Percentiles rank a stretch among this genome's conserved stretches.
These are phyloP conservation scores for Albifimbria verrucaria DNA, from an alignment of 2,329 filamentous ascomycete genomes.

Conservation along the genomic window DNA sequence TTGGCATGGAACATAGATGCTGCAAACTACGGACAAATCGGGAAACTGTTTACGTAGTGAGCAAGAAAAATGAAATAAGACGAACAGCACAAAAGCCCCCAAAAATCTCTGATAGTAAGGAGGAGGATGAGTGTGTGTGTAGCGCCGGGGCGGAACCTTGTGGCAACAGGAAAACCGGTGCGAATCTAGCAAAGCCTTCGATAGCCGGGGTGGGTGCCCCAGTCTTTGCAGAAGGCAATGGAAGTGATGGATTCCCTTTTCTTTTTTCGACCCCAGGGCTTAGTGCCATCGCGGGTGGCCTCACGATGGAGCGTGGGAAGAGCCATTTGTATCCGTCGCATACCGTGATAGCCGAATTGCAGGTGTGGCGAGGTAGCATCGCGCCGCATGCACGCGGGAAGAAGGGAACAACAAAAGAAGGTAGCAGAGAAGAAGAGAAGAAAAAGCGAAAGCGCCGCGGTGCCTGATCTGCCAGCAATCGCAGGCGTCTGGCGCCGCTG, in stretches of 20 bases:
- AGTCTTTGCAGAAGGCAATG: not conserved
- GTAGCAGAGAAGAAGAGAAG: too few relatives aligned
- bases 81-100: too few relatives aligned
- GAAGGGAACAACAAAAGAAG: too few relatives aligned
- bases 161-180: not conserved
- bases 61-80: not conserved
- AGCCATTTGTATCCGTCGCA: not conserved
- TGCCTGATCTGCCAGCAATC: not conserved
- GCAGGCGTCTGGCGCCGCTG: too few relatives aligned
- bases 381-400: too few relatives aligned
- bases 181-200: not conserved
- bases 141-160: too few relatives aligned
- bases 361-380: too few relatives aligned
- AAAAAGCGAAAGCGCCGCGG: too few relatives aligned
- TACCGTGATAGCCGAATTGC: not conserved
- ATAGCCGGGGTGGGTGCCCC: not conserved
- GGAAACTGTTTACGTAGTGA: not conserved
- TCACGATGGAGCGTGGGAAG: not conserved
- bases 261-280: not conserved
- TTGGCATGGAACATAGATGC: not conserved
- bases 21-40: not conserved
- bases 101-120: too few relatives aligned
- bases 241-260: too few relatives aligned
- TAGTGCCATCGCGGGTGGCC: not conserved
- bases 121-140: too few relatives aligned